Percentiles rank a stretch among this genome's conserved stretches.
phyloP scores from a whole-genome alignment of 140 eudicot genomes.

The Stevia rebaudiana region DNA sequence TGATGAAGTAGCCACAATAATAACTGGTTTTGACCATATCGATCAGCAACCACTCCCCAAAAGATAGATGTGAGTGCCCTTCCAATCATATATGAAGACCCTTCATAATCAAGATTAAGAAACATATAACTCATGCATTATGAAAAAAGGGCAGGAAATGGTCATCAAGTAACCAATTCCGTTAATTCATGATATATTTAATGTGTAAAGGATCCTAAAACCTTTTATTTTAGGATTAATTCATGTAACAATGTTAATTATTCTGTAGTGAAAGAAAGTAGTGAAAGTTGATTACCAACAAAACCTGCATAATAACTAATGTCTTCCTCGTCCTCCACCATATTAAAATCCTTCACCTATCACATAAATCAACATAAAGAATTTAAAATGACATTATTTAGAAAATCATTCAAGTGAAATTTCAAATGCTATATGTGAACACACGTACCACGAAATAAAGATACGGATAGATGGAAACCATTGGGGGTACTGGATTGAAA shows the following conservation, averaged over 20 bases:
- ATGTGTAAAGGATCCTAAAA: too few species aligned
- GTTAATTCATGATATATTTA: neutral
- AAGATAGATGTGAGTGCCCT: slow-evolving; percentile 72
- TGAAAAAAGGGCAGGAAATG: neutral
- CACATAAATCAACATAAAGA: slow-evolving; percentile 6
- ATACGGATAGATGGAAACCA: slow-evolving; percentile 77
- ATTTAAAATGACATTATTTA: neutral
- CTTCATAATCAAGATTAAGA: slow-evolving; percentile 36
- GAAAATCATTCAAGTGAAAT: too few species aligned
- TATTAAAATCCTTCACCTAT: slow-evolving; percentile 69
- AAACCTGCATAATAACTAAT: slow-evolving; percentile 89
- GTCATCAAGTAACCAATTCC: neutral
- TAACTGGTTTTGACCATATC: slow-evolving; percentile 85
- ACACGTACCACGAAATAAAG: slow-evolving; percentile 73
- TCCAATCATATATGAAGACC: slow-evolving; percentile 85
- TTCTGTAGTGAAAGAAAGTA: neutral
- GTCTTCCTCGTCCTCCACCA: slow-evolving; percentile 68
- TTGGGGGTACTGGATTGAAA: slow-evolving; percentile 58
- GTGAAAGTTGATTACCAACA: slow-evolving; percentile 44
- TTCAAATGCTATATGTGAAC: too few species aligned
- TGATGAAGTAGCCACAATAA: slow-evolving; percentile 53
- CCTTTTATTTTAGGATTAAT: too few species aligned
- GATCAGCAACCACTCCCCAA: slow-evolving; percentile 91
- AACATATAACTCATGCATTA: neutral
- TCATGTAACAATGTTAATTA: too few species aligned